Conservation (phyloP, 495 filamentous ascomycete species). For the Staphylotrichum tortipilum region DNA sequence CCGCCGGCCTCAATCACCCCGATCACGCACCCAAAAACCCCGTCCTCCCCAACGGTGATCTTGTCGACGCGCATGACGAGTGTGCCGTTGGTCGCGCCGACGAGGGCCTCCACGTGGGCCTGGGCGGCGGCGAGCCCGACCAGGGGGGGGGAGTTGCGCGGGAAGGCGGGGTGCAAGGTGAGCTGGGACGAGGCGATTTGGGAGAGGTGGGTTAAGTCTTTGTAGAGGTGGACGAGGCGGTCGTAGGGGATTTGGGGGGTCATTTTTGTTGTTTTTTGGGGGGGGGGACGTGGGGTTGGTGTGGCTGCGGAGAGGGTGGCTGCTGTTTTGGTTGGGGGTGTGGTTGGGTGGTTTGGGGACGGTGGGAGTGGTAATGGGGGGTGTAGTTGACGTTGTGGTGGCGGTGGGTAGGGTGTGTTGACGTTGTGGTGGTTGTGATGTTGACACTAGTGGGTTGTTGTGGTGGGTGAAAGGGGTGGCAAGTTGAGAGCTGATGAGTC, state of each 20-base stretch:
- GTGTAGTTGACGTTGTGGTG: not conserved
- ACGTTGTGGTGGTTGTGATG: no score
- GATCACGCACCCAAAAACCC: constrained; percentile 18
- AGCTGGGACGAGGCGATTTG: constrained; percentile 10
- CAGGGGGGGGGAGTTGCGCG: constrained; percentile 1
- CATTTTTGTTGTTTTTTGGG: no score
- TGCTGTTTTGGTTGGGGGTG: not conserved
- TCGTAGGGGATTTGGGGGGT: not conserved
- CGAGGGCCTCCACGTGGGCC: constrained; percentile 17
- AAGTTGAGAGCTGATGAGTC: no score
- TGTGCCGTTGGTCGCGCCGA: constrained; percentile 13
- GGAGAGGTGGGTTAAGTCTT: constrained; percentile 16
- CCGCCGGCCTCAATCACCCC: constrained; percentile 8
- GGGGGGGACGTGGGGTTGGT: not conserved
- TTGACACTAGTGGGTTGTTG: no score
- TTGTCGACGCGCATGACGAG: constrained; percentile 21
- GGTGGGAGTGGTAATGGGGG: no score
- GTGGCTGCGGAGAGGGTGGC: not conserved
- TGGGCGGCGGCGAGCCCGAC: constrained; percentile 16
- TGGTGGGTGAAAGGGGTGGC: no score
- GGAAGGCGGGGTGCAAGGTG: constrained; percentile 19
- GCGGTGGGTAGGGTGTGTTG: not conserved
- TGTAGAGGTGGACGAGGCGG: constrained; percentile 16
- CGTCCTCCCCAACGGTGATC: not conserved
- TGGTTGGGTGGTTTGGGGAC: not conserved